A percentile compares a stretch with the other conserved stretches of the same genome.
Conservation (phyloP, 768 basidiomycete genomes). For the Tephrocybe sp. region DNA sequence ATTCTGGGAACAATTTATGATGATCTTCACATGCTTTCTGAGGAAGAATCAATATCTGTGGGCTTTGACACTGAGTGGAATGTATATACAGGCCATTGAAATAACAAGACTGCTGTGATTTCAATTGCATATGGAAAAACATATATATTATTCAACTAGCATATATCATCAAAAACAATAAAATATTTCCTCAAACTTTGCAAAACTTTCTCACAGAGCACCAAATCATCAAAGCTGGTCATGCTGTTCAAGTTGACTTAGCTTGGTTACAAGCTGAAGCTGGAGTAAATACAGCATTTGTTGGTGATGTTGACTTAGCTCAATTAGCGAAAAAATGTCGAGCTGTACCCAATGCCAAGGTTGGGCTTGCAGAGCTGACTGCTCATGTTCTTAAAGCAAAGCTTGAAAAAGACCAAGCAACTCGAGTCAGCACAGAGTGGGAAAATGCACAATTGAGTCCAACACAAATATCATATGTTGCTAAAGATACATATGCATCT, state of each 20-base stretch:
- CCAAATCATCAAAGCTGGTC: conserved; percentile 14
- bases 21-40: conserved; percentile 16
- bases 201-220: conserved; percentile 14
- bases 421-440: conserved; percentile 22
- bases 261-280: not conserved
- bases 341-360: conserved; percentile 15
- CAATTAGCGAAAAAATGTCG: conserved; percentile 25
- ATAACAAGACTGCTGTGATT: conserved; percentile 20
- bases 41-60: conserved; percentile 12
- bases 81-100: too few species aligned
- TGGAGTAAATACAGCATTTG: conserved; percentile 20
- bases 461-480: conserved; percentile 22
- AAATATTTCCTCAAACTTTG: conserved; percentile 4
- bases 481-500: conserved; percentile 20
- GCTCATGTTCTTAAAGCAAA: conserved; percentile 22
- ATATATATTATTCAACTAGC: conserved; percentile 6
- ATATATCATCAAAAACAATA: not conserved
- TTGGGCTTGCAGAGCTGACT: conserved; percentile 29
- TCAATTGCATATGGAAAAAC: conserved; percentile 21
- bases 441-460: conserved; percentile 7
- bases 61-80: conserved; percentile 27
- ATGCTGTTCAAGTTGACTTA: conserved; percentile 4
- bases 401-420: conserved; percentile 21
- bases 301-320: conserved; percentile 28
- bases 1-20: conserved; percentile 20